phyloP scores from a whole-genome alignment of 495 filamentous ascomycete genomes.

The Podospora pseudocomata region DNA sequence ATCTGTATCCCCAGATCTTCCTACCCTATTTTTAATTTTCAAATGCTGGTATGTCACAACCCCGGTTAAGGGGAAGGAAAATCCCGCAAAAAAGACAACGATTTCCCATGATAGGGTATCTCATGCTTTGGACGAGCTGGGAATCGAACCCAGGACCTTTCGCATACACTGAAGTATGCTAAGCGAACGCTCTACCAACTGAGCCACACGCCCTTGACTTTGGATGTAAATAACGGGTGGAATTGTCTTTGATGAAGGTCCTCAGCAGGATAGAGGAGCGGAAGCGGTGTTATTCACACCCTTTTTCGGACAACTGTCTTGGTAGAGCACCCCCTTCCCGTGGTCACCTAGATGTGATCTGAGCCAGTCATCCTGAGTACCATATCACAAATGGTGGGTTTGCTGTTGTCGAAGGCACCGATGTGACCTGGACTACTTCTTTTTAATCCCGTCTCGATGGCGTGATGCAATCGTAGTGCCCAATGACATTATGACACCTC shows the following conservation, averaged over 20 bases:
- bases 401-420: too few relatives aligned
- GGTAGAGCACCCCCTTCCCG: too few relatives aligned
- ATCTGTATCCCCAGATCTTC: too few relatives aligned
- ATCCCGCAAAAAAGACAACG: not conserved
- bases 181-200: constrained; percentile 13
- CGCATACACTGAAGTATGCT: constrained; percentile 5
- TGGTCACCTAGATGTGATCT: too few relatives aligned
- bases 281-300: not conserved
- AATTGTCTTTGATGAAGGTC: not conserved
- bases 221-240: not conserved
- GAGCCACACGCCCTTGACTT: constrained; percentile 10
- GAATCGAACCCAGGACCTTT: constrained; percentile 13
- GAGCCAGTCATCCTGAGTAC: too few relatives aligned
- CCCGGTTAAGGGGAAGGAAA: not conserved
- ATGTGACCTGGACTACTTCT: not conserved
- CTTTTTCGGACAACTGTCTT: not conserved
- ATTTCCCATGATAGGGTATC: not conserved
- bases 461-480: constrained; percentile 2
- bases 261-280: not conserved
- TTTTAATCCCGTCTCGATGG: not conserved
- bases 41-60: not conserved
- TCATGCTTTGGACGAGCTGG: constrained; percentile 5
- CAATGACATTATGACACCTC: constrained; percentile 1
- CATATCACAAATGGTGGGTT: too few relatives aligned
- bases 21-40: too few relatives aligned